These are phyloP conservation scores for Solanum pimpinellifolium DNA, from an alignment of 257 asterid genomes.

Conservation along the genomic window DNA sequence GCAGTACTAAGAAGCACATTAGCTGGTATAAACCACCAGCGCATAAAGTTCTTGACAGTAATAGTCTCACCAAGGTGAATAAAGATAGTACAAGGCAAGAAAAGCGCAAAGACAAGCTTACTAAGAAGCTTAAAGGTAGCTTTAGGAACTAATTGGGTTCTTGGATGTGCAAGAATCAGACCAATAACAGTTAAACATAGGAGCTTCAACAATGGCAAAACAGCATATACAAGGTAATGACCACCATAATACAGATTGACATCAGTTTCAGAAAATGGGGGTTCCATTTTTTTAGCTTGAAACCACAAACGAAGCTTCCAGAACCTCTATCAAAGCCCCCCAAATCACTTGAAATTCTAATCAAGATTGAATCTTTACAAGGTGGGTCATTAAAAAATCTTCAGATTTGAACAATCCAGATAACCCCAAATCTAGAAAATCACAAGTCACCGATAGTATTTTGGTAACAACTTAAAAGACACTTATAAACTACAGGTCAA, in stretches of 20 bases:
- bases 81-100: slow-evolving; percentile 80
- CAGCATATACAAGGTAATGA: slow-evolving; percentile 44
- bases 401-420: neutral
- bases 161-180: slow-evolving; percentile 67
- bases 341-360: neutral
- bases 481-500: neutral
- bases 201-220: slow-evolving; percentile 71
- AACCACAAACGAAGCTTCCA: neutral
- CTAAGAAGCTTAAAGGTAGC: slow-evolving; percentile 87
- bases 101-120: slow-evolving; percentile 80
- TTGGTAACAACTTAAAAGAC: neutral
- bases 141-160: slow-evolving; percentile 59
- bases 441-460: neutral
- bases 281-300: slow-evolving; percentile 23
- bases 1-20: slow-evolving; percentile 75
- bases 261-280: neutral
- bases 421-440: neutral
- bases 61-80: slow-evolving; percentile 81
- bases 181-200: slow-evolving; percentile 63
- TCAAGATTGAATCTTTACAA: slow-evolving; percentile 9
- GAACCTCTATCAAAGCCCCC: neutral
- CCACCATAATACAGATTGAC: slow-evolving; percentile 12
- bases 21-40: slow-evolving; percentile 93
- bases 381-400: neutral
- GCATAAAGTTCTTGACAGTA: slow-evolving; percentile 43